phyloP scores from a whole-genome alignment of 208 protist genomes.

The Histomonas meleagridis region DNA sequence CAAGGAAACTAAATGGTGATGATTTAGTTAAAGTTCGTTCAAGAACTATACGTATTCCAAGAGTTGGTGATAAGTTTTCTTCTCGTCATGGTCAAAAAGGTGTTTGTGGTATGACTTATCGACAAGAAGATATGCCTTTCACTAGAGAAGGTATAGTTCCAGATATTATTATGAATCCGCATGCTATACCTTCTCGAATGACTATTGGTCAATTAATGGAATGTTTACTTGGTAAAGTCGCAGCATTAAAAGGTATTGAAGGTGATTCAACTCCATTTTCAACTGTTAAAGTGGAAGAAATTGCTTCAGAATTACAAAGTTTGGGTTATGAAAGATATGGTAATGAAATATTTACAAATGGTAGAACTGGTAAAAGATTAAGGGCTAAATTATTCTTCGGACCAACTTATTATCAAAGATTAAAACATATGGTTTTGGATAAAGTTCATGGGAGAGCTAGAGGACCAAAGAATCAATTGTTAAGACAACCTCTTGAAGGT shows the following conservation, averaged over 20 bases:
- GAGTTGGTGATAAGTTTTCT: conserved; percentile 88
- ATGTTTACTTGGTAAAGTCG: conserved; percentile 61
- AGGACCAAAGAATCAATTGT: conserved; percentile 71
- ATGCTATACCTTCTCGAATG: conserved; percentile 93
- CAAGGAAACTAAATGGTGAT: conserved; percentile 68
- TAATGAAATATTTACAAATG: conserved; percentile 71
- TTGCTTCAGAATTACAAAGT: conserved; percentile 47
- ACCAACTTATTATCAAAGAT: conserved; percentile 82
- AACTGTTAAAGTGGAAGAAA: conserved; percentile 62
- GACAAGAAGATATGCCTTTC: conserved; percentile 89
- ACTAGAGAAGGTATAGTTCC: conserved; percentile 76
- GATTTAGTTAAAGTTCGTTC: conserved; percentile 69
- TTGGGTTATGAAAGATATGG: conserved; percentile 51
- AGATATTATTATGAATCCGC: conserved; percentile 94
- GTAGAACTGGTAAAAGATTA: conserved; percentile 74
- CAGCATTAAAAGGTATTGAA: conserved; percentile 55
- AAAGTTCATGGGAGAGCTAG: conserved; percentile 74
- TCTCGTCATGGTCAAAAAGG: conserved; percentile 91
- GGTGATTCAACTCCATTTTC: conserved; percentile 85
- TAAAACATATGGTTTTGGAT: conserved; percentile 81
- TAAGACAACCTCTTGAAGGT: conserved; percentile 79
- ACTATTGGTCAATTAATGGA: conserved; percentile 88
- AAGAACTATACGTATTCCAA: conserved; percentile 56
- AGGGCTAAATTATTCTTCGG: conserved; percentile 75
- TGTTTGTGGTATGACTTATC: conserved; percentile 79